A percentile compares a stretch with the other conserved stretches of the same genome.
Conservation (phyloP, 345 rosid genomes). For the Lepidium aucheri region DNA sequence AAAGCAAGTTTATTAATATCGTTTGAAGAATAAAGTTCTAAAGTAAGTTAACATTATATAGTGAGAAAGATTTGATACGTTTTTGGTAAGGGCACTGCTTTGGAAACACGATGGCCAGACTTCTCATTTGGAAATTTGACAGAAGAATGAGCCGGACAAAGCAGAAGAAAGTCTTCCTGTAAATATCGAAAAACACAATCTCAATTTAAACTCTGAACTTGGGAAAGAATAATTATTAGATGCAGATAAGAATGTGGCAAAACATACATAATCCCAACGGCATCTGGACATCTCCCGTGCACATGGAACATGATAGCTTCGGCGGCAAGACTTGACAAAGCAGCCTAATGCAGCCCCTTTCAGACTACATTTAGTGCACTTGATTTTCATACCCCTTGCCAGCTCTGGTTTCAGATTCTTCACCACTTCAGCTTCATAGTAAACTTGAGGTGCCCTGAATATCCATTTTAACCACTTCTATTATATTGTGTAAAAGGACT, state of each 20-base stretch:
- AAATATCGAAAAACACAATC: slow-evolving; percentile 3
- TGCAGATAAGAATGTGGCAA: not conserved
- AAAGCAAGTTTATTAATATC: not conserved
- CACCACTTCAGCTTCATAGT: slow-evolving; percentile 46
- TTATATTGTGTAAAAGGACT: not conserved
- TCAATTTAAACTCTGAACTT: not conserved
- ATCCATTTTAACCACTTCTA: not conserved
- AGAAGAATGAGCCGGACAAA: slow-evolving; percentile 69
- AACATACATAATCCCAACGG: slow-evolving; percentile 69
- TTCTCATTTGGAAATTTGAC: slow-evolving; percentile 62
- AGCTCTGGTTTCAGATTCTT: slow-evolving; percentile 69
- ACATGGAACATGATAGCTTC: slow-evolving; percentile 78
- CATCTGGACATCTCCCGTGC: slow-evolving; percentile 49
- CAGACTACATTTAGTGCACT: slow-evolving; percentile 56
- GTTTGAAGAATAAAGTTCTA: not conserved
- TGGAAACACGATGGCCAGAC: slow-evolving; percentile 2
- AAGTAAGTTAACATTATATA: not conserved
- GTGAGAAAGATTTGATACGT: not conserved
- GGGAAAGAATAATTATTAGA: not conserved
- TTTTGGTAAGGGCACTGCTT: not conserved
- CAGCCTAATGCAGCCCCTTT: slow-evolving; percentile 94
- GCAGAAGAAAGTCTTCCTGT: slow-evolving; percentile 63
- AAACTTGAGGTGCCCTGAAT: slow-evolving; percentile 79
- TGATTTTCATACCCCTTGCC: slow-evolving; percentile 69
- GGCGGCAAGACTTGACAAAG: slow-evolving; percentile 60